Evolutionary conservation across 2,329 filamentous ascomycete species (phyloP), one percentile per base, ranked within the genome.

Genomic region (Neofusicoccum cordaticola): DNA sequence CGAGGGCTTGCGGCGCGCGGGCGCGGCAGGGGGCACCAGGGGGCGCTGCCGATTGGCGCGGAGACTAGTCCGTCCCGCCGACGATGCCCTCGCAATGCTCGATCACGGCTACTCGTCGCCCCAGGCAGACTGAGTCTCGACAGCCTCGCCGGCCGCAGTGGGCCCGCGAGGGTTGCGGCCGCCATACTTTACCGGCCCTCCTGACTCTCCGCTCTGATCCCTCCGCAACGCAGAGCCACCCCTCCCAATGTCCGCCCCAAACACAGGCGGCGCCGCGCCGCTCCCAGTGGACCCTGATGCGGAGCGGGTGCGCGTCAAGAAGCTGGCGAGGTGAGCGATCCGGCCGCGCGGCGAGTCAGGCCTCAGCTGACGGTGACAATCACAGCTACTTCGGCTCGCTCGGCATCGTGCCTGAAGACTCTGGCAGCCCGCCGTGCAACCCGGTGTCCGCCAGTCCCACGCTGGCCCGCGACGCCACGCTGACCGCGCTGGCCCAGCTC

Each of bases 401-500:
- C 53, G 53, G 53, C 22, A 58, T 58, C 13, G 22, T 45, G 17
- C 53, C 53, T 19, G 37, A 45, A 17, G 48, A 34, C 31, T 15
- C 39, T 35, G 39, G 13, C 41, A 34, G 2, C 15, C 39, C 41
- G 4, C 22, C 12, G 13, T 45, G 41, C 53, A 35, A 58, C 12
- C 53, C 53, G 15, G 41, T 58, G 15, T 31, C 53, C 8, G 6
- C 3, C 6, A 13, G 5, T 19, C 53, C 53, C 39, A 11, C 53
- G 4, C 37, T 39, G 13, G 11, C 37, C 9, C 11, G 27, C 15
- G 37, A 63, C 48, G 41, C 42, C 50, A 37, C 50, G 22, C 69
- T 78, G 15, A 73, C 71, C 7, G 72, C 75, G 8, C 73, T 74
- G 65, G 70, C 72, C 6, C 76, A 80, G 64, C 71, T 79, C 7